phyloP scores from a whole-genome alignment of 164 flowering plant species.

The Macadamia tetraphylla region DNA sequence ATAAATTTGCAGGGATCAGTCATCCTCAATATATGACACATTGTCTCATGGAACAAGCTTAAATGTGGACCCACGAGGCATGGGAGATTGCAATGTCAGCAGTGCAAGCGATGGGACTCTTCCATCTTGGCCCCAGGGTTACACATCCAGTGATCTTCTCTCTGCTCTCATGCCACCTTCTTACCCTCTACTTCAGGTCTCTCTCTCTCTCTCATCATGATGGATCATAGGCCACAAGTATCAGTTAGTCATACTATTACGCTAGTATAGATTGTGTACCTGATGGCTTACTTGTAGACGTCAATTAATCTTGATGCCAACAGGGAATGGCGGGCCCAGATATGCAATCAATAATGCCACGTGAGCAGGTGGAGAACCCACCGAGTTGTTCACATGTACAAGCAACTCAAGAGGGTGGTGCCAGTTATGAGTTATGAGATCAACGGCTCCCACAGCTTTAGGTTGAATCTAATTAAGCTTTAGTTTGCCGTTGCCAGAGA shows the following conservation, averaged over 20 bases:
- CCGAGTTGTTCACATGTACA: conserved; percentile 23
- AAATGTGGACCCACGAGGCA: conserved; percentile 22
- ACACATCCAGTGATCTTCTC: conserved; percentile 32
- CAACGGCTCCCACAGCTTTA: conserved; percentile 11
- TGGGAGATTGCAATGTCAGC: conserved; percentile 33
- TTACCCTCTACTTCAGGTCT: conserved; percentile 22
- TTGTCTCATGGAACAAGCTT: conserved; percentile 21
- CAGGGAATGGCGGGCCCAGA: conserved; percentile 23
- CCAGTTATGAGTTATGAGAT: conserved; percentile 11
- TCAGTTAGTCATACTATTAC: too few species aligned
- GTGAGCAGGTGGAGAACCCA: conserved; percentile 19
- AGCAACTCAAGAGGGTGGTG: conserved; percentile 2
- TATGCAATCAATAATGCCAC: conserved; percentile 20
- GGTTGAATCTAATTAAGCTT: neutral
- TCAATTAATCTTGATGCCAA: conserved; percentile 8
- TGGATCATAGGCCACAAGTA: too few species aligned
- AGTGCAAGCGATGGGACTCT: conserved; percentile 17
- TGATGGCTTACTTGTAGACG: too few species aligned
- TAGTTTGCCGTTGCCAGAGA: too few species aligned
- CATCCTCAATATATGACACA: conserved; percentile 22
- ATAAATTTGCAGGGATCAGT: conserved; percentile 22
- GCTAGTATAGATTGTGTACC: too few species aligned
- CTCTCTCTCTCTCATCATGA: neutral
- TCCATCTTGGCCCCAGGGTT: conserved; percentile 34
- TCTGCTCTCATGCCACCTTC: conserved; percentile 25